Conservation (phyloP, 306 rosid genomes). For the Lotus japonicus region DNA sequence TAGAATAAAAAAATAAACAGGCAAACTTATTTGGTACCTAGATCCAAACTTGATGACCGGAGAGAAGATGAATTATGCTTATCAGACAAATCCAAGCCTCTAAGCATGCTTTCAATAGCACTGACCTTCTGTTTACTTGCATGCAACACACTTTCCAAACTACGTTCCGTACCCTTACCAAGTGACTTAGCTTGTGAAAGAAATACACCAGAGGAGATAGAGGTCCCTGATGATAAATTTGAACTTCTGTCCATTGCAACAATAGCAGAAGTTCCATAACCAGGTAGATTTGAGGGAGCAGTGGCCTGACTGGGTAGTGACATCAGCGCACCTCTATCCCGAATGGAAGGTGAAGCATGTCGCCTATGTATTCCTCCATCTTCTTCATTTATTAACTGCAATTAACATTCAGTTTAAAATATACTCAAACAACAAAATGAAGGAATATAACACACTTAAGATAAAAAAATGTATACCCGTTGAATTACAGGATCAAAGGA, state of each 20-base stretch:
- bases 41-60: slow-evolving; percentile 94
- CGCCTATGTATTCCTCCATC: slow-evolving; percentile 96
- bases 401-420: slow-evolving; percentile 16
- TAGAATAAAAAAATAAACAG: slow-evolving; percentile 30
- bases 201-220: slow-evolving; percentile 67
- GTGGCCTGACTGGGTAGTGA: slow-evolving; percentile 61
- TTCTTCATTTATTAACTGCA: slow-evolving; percentile 95
- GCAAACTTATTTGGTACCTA: slow-evolving; percentile 76
- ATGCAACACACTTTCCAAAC: slow-evolving; percentile 92
- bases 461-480: slow-evolving; percentile 52
- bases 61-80: slow-evolving; percentile 62
- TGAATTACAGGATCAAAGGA: slow-evolving; percentile 93
- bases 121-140: slow-evolving; percentile 94
- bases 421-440: slow-evolving; percentile 10
- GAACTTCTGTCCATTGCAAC: slow-evolving; percentile 99
- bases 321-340: slow-evolving; percentile 72
- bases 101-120: slow-evolving; percentile 98
- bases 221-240: slow-evolving; percentile 73
- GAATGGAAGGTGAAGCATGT: slow-evolving; percentile 97
- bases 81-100: slow-evolving; percentile 89
- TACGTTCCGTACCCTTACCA: slow-evolving; percentile 81
- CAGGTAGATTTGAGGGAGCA: slow-evolving; percentile 71
- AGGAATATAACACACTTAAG: slow-evolving; percentile 21
- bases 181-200: slow-evolving; percentile 68
- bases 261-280: slow-evolving; percentile 99